Conservation (phyloP, 768 basidiomycete species). For the Leucocoprinus leucothites region DNA sequence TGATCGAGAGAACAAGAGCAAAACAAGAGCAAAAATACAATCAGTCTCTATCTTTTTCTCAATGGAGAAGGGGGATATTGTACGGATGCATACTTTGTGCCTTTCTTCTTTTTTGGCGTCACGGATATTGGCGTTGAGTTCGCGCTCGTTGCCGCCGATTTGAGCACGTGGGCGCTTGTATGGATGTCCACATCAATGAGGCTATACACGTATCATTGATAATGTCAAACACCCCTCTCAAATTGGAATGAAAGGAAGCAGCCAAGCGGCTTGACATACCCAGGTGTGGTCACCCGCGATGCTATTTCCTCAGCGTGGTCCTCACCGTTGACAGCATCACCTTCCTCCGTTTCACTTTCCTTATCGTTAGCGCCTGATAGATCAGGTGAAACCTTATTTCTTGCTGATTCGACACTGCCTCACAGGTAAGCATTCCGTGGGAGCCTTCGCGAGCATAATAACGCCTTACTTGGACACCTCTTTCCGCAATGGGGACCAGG, state of each 20-base stretch:
- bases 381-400: not conserved
- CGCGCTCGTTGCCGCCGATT: not conserved
- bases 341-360: not conserved
- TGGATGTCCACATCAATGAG: conserved; percentile 2
- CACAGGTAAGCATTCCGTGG: not conserved
- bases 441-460: not conserved
- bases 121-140: not conserved
- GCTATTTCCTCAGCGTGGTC: not conserved
- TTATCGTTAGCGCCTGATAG: not conserved
- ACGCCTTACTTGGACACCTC: conserved; percentile 2
- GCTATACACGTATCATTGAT: conserved; percentile 9
- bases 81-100: conserved; percentile 9
- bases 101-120: conserved; percentile 5
- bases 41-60: not conserved
- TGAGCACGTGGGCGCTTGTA: not conserved
- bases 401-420: not conserved
- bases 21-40: not conserved
- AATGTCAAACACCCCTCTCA: not conserved
- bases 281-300: not conserved
- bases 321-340: not conserved
- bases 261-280: not conserved
- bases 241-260: not conserved
- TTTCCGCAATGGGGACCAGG: conserved; percentile 4
- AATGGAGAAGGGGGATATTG: not conserved
- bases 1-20: not conserved